Base-by-base conservation (phyloP, 345 rosid genomes). In the Eucalyptus erythrocorys region DNA sequence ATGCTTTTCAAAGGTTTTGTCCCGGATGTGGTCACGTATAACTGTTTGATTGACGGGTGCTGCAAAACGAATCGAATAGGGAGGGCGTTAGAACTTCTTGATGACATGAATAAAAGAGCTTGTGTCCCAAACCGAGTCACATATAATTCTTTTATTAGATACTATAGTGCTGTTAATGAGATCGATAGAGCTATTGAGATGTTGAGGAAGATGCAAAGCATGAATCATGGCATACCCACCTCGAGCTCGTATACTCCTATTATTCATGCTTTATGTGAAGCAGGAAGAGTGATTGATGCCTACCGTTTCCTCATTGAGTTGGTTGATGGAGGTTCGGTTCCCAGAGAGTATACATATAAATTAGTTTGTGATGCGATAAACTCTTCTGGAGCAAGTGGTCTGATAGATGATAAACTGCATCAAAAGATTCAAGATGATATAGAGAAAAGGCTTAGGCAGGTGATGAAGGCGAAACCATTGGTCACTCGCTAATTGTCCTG, bases 41-140 rank as follows among this genome's bases (percentile, higher is more conserved):
- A 97, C 86, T 96, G 99, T 87, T 92, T 96, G 96, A 96, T 97
- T 48, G 96, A 97, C 85, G 98, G 97, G 34, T 96, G 99, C 51
- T 96, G 96, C 86, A 96, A 96, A 92, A 96, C 97, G 10, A 88
- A 91, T 85, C 91, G 97, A 87, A 93, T 96, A 13, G 96, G 91
- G 91, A 92, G 99, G 92, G 98, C 97, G 34, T 40, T 95, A 91
- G 98, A 97, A 88, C 93, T 96, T 89, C 92, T 95, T 66, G 94
- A 95, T 43, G 98, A 96, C 91, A 96, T 97, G 99, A 89, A 84
- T 84, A 93, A 91, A 90, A 93, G 94, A 91, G 97, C 94, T 10
- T 96, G 96, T 91, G 91, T 89, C 3, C 98, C 99, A 1, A 97
- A 96, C 88, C 92, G 93, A 88, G 89, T 95, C 89, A 96, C 98